Conservation (phyloP, 2,329 filamentous ascomycete species). For the Beauveria sp. region DNA sequence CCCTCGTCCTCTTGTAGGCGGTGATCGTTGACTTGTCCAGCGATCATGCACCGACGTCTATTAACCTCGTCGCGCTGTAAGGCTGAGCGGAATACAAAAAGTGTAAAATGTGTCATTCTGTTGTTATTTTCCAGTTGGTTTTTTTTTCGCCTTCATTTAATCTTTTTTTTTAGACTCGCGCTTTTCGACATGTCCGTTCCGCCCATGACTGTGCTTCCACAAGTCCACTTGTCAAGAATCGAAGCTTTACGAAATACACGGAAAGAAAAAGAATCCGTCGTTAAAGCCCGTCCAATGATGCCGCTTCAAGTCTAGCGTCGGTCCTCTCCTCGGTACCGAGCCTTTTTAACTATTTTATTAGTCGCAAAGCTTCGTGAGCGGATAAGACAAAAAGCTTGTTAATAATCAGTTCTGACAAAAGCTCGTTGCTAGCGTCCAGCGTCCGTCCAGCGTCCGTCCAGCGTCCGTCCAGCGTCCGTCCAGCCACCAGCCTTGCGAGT, state of each 20-base stretch:
- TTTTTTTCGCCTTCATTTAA: background rate
- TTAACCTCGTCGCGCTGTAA: too few species aligned
- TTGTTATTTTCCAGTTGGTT: too few species aligned
- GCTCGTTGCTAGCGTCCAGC: background rate
- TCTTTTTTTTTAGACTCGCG: background rate
- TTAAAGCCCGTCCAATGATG: background rate
- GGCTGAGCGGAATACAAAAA: too few species aligned
- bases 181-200: background rate
- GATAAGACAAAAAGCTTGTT: background rate
- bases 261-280: background rate
- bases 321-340: background rate
- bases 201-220: background rate
- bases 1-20: background rate
- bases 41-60: too few species aligned
- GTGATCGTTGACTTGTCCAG: too few species aligned
- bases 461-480: background rate
- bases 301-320: conserved; percentile 1
- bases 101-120: too few species aligned
- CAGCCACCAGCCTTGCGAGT: background rate
- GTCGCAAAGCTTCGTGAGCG: background rate
- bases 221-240: background rate
- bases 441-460: background rate
- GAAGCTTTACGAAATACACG: background rate
- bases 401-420: too few species aligned
- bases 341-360: background rate